Percentiles rank a stretch among this genome's conserved stretches.
Evolutionary conservation across 2,329 filamentous ascomycete species (phyloP).

Genomic region (Hansfordia pulvinata): DNA sequence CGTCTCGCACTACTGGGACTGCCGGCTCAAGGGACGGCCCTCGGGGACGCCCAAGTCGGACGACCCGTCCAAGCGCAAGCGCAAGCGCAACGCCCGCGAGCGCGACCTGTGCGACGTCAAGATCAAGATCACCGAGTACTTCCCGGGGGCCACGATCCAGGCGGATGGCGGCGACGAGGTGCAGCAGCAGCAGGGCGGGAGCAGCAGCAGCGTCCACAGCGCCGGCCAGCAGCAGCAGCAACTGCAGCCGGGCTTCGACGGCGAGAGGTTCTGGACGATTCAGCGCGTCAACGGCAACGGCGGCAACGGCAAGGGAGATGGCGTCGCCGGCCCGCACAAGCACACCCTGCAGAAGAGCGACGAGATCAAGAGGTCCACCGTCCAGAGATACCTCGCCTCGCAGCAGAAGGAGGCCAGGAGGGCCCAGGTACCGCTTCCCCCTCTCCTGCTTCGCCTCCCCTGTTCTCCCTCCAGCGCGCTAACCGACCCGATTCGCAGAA

Average conservation of each 20-base stretch:
- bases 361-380: slow-evolving; percentile 69
- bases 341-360: slow-evolving; percentile 63
- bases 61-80: slow-evolving; percentile 71
- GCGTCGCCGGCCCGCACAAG: slow-evolving; percentile 58
- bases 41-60: slow-evolving; percentile 68
- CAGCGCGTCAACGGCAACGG: slow-evolving; percentile 68
- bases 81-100: slow-evolving; percentile 62
- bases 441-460: too few relatives aligned
- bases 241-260: slow-evolving; percentile 24
- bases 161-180: slow-evolving; percentile 12
- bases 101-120: slow-evolving; percentile 76
- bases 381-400: slow-evolving; percentile 51
- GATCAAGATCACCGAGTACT: slow-evolving; percentile 75
- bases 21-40: slow-evolving; percentile 65
- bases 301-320: slow-evolving; percentile 58
- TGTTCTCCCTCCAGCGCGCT: slow-evolving; percentile 5
- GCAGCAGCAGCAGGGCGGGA: slow-evolving; percentile 11
- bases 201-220: slow-evolving; percentile 6
- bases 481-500: slow-evolving; percentile 39
- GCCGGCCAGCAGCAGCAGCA: slow-evolving; percentile 8
- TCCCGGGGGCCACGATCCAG: slow-evolving; percentile 35
- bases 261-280: slow-evolving; percentile 56
- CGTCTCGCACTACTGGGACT: slow-evolving; percentile 76
- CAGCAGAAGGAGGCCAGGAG: slow-evolving; percentile 54
- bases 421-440: slow-evolving; percentile 28